Evolutionary conservation across 2,329 filamentous ascomycete genomes (phyloP).

Genomic region (Pestalotiopsis fici): DNA sequence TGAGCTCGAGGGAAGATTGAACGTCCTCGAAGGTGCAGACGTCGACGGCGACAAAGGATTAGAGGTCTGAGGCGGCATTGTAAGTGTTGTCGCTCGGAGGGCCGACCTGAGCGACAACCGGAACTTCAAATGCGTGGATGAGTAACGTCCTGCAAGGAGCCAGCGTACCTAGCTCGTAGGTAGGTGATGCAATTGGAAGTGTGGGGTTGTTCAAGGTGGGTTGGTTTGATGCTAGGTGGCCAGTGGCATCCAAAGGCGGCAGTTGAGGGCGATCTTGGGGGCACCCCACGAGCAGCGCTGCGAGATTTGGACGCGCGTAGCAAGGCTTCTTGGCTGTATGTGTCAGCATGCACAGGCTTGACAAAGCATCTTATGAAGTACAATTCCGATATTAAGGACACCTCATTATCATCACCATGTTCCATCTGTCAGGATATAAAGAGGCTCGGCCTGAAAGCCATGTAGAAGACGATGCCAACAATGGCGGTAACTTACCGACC

Average conservation of each 20-base stretch:
- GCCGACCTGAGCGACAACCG: background rate
- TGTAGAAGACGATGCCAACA: background rate
- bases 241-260: background rate
- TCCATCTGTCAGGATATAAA: background rate
- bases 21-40: slow-evolving; percentile 34
- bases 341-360: background rate
- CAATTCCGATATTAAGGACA: background rate
- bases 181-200: background rate
- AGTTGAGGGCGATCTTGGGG: background rate
- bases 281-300: background rate
- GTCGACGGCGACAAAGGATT: slow-evolving; percentile 28
- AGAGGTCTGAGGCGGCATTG: slow-evolving; percentile 22
- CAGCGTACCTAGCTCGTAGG: background rate
- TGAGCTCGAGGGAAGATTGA: slow-evolving; percentile 40
- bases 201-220: background rate
- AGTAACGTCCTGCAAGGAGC: background rate
- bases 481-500: background rate
- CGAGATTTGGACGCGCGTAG: background rate
- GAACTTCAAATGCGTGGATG: background rate
- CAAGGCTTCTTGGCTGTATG: background rate
- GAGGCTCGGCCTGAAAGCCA: background rate
- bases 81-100: background rate
- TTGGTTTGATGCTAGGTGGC: background rate
- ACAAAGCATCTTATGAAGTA: background rate
- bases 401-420: background rate